Evolutionary conservation across 1,284 basidiomycete genomes (phyloP).

Genomic region (Neonothopanus nambi): DNA sequence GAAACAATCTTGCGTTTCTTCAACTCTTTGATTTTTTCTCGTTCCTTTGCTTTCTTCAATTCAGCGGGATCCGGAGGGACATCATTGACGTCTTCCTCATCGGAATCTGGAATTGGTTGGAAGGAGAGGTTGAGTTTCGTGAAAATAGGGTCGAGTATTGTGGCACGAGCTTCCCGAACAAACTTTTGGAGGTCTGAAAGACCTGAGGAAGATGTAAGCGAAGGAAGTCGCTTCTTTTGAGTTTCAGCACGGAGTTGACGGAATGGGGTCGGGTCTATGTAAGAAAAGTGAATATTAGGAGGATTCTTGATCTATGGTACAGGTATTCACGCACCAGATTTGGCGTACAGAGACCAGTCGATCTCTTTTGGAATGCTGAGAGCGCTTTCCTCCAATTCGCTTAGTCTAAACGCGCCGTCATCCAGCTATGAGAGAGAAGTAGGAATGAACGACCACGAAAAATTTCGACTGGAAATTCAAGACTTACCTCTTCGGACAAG

Average conservation of each 20-base stretch:
- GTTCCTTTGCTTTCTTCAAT: constrained; percentile 11
- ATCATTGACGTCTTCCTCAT: constrained; percentile 36
- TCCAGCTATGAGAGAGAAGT: constrained; percentile 34
- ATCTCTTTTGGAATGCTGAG: constrained; percentile 42
- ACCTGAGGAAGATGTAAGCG: constrained; percentile 40
- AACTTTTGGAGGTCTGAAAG: constrained; percentile 63
- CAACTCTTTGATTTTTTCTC: constrained; percentile 52
- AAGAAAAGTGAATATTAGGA: constrained; percentile 10
- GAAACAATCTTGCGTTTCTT: constrained; percentile 51
- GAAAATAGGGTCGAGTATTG: constrained; percentile 63
- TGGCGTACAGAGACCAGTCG: constrained; percentile 52
- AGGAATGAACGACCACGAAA: constrained; percentile 8
- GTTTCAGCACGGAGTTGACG: constrained; percentile 42
- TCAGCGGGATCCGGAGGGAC: constrained; percentile 19
- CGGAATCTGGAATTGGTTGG: constrained; percentile 24
- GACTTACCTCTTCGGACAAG: constrained; percentile 23
- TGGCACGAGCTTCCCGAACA: constrained; percentile 51
- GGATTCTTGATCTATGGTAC: not conserved
- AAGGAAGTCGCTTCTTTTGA: constrained; percentile 36
- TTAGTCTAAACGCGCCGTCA: constrained; percentile 41
- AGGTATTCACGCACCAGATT: constrained; percentile 39
- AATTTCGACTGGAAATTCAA: not conserved
- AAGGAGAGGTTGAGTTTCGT: constrained; percentile 28
- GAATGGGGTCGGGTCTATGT: constrained; percentile 41
- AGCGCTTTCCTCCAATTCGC: constrained; percentile 40